Conservation (phyloP, 2,329 filamentous ascomycete species). For the Byssochlamys sp. region DNA sequence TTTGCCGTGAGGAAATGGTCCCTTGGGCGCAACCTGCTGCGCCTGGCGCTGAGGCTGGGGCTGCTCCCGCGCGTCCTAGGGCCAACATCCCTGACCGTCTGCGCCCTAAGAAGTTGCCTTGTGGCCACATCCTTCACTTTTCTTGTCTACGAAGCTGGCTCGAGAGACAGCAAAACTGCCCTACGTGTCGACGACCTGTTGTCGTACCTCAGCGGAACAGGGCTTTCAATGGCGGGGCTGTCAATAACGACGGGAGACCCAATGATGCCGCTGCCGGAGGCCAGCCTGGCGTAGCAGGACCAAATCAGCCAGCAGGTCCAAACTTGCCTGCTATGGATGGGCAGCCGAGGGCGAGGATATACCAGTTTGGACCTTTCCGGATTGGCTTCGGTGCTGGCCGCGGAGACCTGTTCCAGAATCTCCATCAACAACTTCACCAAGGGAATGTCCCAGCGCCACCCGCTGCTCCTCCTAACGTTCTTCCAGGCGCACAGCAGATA, state of each 20-base stretch:
- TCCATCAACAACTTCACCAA: constrained; percentile 52
- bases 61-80: constrained; percentile 13
- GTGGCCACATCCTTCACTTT: constrained; percentile 88
- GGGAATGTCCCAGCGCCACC: constrained; percentile 38
- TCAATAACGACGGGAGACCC: constrained; percentile 15
- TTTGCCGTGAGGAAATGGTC: constrained; percentile 91
- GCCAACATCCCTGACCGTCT: constrained; percentile 62
- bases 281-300: constrained; percentile 21
- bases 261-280: constrained; percentile 15
- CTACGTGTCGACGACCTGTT: constrained; percentile 81
- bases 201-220: constrained; percentile 38
- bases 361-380: constrained; percentile 65
- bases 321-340: constrained; percentile 29
- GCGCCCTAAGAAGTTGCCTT: constrained; percentile 89
- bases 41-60: constrained; percentile 25
- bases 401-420: constrained; percentile 53
- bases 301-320: constrained; percentile 31
- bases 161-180: constrained; percentile 92
- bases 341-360: constrained; percentile 48
- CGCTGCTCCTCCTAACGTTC: constrained; percentile 18
- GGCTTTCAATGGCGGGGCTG: constrained; percentile 20
- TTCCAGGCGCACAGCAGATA: constrained; percentile 27
- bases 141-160: constrained; percentile 94
- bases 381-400: constrained; percentile 59
- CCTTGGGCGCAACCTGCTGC: constrained; percentile 55